Percentiles rank a stretch among this genome's conserved stretches.
Conservation (phyloP, 768 basidiomycete species). For the Mycena maculata region DNA sequence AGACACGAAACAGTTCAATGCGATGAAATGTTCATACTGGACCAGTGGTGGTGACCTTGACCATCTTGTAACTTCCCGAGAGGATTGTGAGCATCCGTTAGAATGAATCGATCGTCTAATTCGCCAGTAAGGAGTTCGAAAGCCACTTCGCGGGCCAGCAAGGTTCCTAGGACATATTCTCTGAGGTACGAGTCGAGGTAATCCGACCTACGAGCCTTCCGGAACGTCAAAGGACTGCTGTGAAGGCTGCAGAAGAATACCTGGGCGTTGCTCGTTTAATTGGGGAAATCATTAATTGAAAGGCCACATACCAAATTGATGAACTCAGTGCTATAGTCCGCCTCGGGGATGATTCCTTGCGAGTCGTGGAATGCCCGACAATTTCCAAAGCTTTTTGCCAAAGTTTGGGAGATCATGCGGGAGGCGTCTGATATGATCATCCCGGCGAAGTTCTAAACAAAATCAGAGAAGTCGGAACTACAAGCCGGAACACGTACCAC, state of each 20-base stretch:
- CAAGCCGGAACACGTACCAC: conserved; percentile 66
- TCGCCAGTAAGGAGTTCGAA: conserved; percentile 55
- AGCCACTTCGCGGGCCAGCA: conserved; percentile 67
- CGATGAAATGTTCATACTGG: conserved; percentile 56
- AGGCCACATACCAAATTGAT: conserved; percentile 72
- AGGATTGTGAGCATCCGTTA: conserved; percentile 73
- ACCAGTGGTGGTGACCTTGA: conserved; percentile 81
- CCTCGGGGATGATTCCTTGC: conserved; percentile 55
- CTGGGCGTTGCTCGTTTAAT: conserved; percentile 49
- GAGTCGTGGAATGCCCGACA: conserved; percentile 90
- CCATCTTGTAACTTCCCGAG: conserved; percentile 74
- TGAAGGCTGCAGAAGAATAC: conserved; percentile 86
- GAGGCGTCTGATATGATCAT: conserved; percentile 69
- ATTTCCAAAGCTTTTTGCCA: conserved; percentile 75
- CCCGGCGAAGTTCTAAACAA: conserved; percentile 86
- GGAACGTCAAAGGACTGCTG: conserved; percentile 65
- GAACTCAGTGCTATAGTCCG: conserved; percentile 63
- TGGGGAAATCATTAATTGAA: background rate
- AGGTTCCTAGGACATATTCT: conserved; percentile 62
- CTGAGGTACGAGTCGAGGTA: conserved; percentile 79
- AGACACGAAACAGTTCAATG: conserved; percentile 14
- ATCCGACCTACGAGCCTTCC: conserved; percentile 63
- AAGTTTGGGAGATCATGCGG: conserved; percentile 74
- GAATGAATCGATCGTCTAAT: conserved; percentile 57
- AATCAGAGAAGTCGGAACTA: background rate